Evolutionary conservation across 345 rosid species (phyloP), one percentile per base, ranked within the genome.

Genomic region (Firmiana major): DNA sequence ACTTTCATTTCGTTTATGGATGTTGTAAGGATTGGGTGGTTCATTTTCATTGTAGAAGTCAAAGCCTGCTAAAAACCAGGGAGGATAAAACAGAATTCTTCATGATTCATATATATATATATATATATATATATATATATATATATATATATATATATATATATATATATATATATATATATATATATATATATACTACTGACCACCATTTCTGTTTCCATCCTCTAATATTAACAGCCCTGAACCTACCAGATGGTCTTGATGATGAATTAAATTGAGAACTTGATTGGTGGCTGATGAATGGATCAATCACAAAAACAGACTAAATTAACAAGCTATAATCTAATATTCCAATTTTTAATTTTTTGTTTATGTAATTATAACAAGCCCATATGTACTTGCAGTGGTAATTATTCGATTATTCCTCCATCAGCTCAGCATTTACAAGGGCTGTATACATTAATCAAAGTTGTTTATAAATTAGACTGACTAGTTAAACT

Each of bases 51-150:
- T 74, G 74, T 40, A 28, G 28, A 79, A 74, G 86, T 79, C 86
- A 81, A 79, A 67, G 42, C 67, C 31, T 43, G 75, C 88, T 65
- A 77, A 62, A 80, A 75, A 71, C 15, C 54, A 71, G 88, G 86
- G 28, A 26, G 49, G 71, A 62, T 48, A 19, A 4, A 36, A 31
- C 21, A 36, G 69, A 36, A 19, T 54, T 21, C 24, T 7, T n/a
- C 59, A 19, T 54, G 24, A 8, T 17, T 54, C 49, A 45, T 9
- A 2, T 3, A 6, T 53, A 53, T 6, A 46, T 4, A 11, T 9
- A 2, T 3, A 6, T 53, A 45, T 9, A 2, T 3, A 6, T 53
- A 45, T 9, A 2, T 3, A 6, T 53, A 45, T 9, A 2, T 3
- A 6, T 53, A 45, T 9, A 2, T 3, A 6, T 53, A 45, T 9